Evolutionary conservation across 1,284 basidiomycete species (phyloP).

Genomic region (Boletellus dicymbophilus): DNA sequence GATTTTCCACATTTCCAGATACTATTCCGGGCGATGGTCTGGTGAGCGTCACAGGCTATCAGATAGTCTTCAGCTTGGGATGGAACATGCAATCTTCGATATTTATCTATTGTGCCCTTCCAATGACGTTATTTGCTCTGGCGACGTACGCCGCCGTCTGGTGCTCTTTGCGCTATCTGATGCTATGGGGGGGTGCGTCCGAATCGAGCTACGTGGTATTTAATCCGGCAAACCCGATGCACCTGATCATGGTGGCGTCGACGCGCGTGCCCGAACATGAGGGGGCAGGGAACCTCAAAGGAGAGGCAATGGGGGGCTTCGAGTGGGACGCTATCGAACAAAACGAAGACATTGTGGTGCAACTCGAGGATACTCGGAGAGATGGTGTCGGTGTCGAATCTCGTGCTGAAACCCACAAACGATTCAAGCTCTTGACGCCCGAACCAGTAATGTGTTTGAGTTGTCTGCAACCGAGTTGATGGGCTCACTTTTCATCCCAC

Average conservation of each 20-base stretch:
- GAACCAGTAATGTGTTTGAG: too few species aligned
- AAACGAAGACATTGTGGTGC: neutral
- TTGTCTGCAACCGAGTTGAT: too few species aligned
- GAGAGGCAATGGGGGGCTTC: neutral
- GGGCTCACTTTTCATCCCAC: too few species aligned
- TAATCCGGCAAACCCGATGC: constrained; percentile 10
- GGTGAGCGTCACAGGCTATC: neutral
- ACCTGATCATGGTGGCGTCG: constrained; percentile 11
- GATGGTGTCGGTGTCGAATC: too few species aligned
- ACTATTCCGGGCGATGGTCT: neutral
- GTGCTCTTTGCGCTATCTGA: neutral
- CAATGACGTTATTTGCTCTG: constrained; percentile 2
- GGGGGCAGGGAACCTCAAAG: neutral
- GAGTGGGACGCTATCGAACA: neutral
- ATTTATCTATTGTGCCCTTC: constrained; percentile 6
- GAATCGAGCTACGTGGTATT: neutral
- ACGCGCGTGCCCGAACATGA: neutral
- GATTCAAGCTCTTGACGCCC: too few species aligned
- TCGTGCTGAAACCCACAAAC: too few species aligned
- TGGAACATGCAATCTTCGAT: constrained; percentile 1
- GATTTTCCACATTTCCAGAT: neutral
- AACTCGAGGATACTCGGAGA: neutral
- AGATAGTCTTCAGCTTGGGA: constrained; percentile 4
- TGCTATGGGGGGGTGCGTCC: neutral
- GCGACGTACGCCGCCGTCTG: neutral